These are phyloP conservation scores for Apiospora rasikravindrae DNA, from an alignment of 2,329 filamentous ascomycete species.

Conservation along the genomic window DNA sequence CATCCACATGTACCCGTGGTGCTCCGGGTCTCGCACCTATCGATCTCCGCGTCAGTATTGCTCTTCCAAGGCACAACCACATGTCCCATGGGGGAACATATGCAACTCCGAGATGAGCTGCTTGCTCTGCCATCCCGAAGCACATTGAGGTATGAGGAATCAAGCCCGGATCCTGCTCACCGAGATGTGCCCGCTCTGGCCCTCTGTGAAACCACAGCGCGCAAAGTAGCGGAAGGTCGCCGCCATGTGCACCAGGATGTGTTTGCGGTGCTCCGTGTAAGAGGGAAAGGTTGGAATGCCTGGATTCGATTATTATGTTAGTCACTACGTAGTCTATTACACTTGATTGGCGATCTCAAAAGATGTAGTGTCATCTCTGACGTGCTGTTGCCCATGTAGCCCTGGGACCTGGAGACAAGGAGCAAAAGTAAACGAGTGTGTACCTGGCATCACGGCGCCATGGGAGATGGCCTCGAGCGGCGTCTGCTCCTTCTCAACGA, in stretches of 20 bases:
- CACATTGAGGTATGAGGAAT: no score
- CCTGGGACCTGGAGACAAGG: no score
- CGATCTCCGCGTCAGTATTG: neutral
- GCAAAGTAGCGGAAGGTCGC: constrained; percentile 72
- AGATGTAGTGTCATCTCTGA: neutral
- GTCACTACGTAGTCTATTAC: neutral
- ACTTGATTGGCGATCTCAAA: neutral
- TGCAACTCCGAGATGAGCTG: neutral
- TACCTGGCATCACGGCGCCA: constrained; percentile 39
- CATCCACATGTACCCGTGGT: constrained; percentile 69
- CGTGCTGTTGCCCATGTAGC: neutral
- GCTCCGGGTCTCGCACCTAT: constrained; percentile 65
- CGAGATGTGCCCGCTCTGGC: constrained; percentile 60
- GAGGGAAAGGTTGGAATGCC: constrained; percentile 50
- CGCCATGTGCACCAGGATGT: constrained; percentile 70
- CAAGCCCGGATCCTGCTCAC: constrained; percentile 29
- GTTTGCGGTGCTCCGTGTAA: constrained; percentile 57
- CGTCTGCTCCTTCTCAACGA: constrained; percentile 33
- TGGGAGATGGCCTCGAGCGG: constrained; percentile 44
- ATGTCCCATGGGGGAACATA: neutral
- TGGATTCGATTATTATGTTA: constrained; percentile 23
- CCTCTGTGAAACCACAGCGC: constrained; percentile 69
- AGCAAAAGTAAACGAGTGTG: neutral
- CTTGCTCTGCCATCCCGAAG: neutral
- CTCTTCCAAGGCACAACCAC: neutral